Conservation (phyloP, 2,329 filamentous ascomycete genomes). For the Proliferodiscus dingleyae region DNA sequence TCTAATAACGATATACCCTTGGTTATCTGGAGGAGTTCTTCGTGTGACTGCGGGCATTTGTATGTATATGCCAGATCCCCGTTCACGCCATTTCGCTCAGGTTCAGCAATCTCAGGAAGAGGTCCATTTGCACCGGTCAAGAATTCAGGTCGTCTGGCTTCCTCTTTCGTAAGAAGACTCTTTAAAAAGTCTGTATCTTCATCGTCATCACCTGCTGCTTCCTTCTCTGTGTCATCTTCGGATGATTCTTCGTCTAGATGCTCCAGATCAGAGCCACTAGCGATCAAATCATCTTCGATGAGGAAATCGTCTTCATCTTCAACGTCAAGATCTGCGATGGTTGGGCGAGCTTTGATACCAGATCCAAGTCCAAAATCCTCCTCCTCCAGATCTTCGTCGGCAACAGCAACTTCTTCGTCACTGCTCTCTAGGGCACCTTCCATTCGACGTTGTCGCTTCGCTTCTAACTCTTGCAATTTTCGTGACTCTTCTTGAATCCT, state of each 20-base stretch:
- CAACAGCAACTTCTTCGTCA: constrained; percentile 52
- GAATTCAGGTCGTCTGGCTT: constrained; percentile 50
- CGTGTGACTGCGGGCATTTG: constrained; percentile 72
- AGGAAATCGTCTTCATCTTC: constrained; percentile 95
- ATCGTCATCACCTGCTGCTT: constrained; percentile 36
- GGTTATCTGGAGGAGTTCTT: constrained; percentile 65
- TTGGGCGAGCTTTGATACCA: constrained; percentile 48
- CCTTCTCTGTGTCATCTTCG: constrained; percentile 41
- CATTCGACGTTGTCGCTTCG: constrained; percentile 81
- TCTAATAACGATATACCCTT: constrained; percentile 57
- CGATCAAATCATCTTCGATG: constrained; percentile 83
- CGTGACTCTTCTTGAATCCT: constrained; percentile 71
- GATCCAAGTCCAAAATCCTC: constrained; percentile 57
- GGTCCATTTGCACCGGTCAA: constrained; percentile 40
- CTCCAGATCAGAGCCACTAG: constrained; percentile 70
- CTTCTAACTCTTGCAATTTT: constrained; percentile 74
- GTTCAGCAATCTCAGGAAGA: constrained; percentile 38
- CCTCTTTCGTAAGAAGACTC: constrained; percentile 57
- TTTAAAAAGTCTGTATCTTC: constrained; percentile 69
- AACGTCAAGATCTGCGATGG: constrained; percentile 58
- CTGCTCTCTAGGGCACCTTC: constrained; percentile 69
- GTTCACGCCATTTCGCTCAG: constrained; percentile 32
- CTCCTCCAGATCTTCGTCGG: constrained; percentile 39
- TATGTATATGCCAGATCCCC: constrained; percentile 76
- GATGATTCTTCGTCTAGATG: constrained; percentile 45